Percentiles rank a stretch among this genome's conserved stretches.
Conservation (phyloP, 306 rosid species). For the Quercus gilva region DNA sequence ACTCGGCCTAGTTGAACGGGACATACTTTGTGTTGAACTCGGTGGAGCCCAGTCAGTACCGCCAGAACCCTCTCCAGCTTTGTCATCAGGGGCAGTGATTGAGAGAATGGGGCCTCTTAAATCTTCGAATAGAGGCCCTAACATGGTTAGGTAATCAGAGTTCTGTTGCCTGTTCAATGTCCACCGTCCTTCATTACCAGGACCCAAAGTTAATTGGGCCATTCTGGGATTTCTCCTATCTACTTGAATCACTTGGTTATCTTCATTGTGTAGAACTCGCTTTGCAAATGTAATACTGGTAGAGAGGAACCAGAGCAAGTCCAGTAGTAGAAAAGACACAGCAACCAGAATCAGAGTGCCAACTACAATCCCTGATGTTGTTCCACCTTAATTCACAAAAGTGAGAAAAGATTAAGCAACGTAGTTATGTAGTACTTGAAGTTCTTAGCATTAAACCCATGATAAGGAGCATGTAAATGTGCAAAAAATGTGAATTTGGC, state of each 20-base stretch:
- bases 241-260: constrained; percentile 58
- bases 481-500: neutral
- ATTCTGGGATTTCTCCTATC: constrained; percentile 61
- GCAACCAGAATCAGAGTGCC: constrained; percentile 58
- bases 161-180: constrained; percentile 60
- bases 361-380: constrained; percentile 44
- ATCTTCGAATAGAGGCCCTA: constrained; percentile 84
- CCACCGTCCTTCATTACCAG: constrained; percentile 93
- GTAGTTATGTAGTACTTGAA: neutral
- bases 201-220: constrained; percentile 72
- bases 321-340: constrained; percentile 45
- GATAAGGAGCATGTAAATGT: neutral
- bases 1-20: too few relatives aligned
- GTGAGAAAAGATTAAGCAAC: neutral
- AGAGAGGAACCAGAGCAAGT: constrained; percentile 72
- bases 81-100: too few relatives aligned
- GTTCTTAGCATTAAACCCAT: constrained; percentile 3
- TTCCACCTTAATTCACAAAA: constrained; percentile 49
- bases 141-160: constrained; percentile 43
- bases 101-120: constrained; percentile 93
- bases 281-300: constrained; percentile 77
- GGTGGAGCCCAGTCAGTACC: too few relatives aligned
- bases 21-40: too few relatives aligned
- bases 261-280: constrained; percentile 88
- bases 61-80: too few relatives aligned